Base-by-base conservation (phyloP, 805 yeast species). In the Kazachstania taianensis region DNA sequence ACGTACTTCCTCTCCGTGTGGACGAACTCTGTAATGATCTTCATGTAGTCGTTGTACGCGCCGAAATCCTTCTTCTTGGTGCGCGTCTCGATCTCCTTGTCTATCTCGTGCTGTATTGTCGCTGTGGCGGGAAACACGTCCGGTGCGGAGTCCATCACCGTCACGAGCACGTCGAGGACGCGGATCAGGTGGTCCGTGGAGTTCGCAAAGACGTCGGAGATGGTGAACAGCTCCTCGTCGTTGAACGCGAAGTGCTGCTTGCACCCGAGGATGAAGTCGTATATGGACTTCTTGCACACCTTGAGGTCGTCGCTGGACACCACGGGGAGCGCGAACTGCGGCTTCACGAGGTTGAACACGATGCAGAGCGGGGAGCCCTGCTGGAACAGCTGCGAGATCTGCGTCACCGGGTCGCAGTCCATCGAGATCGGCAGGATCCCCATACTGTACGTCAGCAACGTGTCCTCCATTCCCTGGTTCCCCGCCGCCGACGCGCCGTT, bases 1-100 rank as follows among this genome's bases (percentile, higher is more conserved):
- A 92, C 96, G 55, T 81, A 92, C 58, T 83, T 86, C 46, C 97
- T 70, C 62, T 92, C 99, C 4, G 95, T 84, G 47, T 78, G 83
- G 27, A 92, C 72, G 24, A 92, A 62, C 61, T 92, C 99, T 45
- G 72, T 73, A 36, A 87, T 77, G 30, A 89, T 87, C 49, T 81
- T 84, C 10, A 48, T 44, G 30, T 55, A 55, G 16, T 58, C 60
- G 13, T 49, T 49, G 62, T 59, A 20, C 17, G 37, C 39, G 12
- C 40, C 53, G 7, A 41, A 18, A 62, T 32, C 35, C 36, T 27
- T 28, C n/a, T n/a, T n/a, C n/a, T n/a, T n/a, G n/a, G n/a, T n/a
- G 12, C 25, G 8, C 12, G 25, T 22, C 34, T 31, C 12, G n/a
- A 30, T 39, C 30, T 48, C 54, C 38, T 33, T 32, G 30, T 46